phyloP scores from a whole-genome alignment of 352 stramenopile genomes.

The Pythium coloratum region DNA sequence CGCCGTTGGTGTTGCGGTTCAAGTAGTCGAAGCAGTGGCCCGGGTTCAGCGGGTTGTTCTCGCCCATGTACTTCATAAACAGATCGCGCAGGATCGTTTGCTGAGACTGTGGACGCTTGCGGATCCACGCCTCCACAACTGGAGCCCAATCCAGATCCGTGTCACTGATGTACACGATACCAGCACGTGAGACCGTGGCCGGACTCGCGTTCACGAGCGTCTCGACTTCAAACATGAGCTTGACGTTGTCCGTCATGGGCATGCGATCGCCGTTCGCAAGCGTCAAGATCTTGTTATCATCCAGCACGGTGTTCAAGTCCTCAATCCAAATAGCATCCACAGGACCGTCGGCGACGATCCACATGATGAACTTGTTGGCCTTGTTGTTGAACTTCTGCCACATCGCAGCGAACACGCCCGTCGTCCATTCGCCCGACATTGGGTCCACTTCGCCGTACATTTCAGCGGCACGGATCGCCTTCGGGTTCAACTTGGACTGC shows the following conservation, averaged over 20 bases:
- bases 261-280: slow-evolving; percentile 97
- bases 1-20: slow-evolving; percentile 91
- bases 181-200: slow-evolving; percentile 95
- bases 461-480: slow-evolving; percentile 96
- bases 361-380: slow-evolving; percentile 98
- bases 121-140: slow-evolving; percentile 96
- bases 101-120: slow-evolving; percentile 84
- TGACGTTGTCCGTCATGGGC: slow-evolving; percentile 98
- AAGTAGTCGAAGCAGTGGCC: slow-evolving; percentile 97
- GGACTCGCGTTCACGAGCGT: slow-evolving; percentile 97
- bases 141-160: slow-evolving; percentile 97
- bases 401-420: slow-evolving; percentile 97
- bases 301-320: slow-evolving; percentile 97
- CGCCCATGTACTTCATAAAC: slow-evolving; percentile 96
- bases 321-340: slow-evolving; percentile 99
- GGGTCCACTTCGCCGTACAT: slow-evolving; percentile 98
- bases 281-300: slow-evolving; percentile 98
- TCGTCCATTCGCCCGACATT: slow-evolving; percentile 97
- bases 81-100: slow-evolving; percentile 90
- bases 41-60: slow-evolving; percentile 92
- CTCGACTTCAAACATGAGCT: slow-evolving; percentile 97
- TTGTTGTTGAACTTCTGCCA: slow-evolving; percentile 99
- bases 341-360: slow-evolving; percentile 97
- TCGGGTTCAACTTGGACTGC: slow-evolving; percentile 96
- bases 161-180: slow-evolving; percentile 98